Base-by-base conservation (phyloP, 805 yeast species). In the Wickerhamomyces subpelliculosus region DNA sequence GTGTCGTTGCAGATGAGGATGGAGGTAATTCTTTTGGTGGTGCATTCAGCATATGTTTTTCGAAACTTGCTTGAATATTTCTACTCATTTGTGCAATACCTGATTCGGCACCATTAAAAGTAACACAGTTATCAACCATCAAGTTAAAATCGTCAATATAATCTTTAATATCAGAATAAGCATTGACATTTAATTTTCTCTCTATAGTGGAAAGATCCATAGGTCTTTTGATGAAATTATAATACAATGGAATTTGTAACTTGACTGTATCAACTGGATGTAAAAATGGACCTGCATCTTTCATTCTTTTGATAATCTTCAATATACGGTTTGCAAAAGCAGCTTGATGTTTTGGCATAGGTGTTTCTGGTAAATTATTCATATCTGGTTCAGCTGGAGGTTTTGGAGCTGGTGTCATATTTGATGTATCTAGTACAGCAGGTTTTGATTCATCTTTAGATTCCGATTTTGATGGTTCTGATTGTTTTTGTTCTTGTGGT, bases 201-300 rank as follows among this genome's bases (percentile, higher is more conserved):
- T 93, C 98, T 47, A 93, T 84, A 2, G 97, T 87, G 4, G 89
- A 74, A 25, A 93, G 67, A 59, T 90, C 97, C 97, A 93, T 93
- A 28, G 98, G 98, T 52, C 81, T 70, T 46, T 75, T 71, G 52
- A 93, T 78, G 53, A 75, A 78, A 51, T 87, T 88, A 60, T 81
- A 86, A 60, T 93, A 93, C 46, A 84, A 78, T 4, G 98, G 98
- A 39, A 93, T 84, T 53, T 89, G 87, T 44, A 87, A 74, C 56
- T 85, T 87, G 35, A 83, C 80, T 4, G 75, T 84, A 58, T 93
- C 97, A 17, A 93, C 98, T 0, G 98, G 98, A 36, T 68, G 75
- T 32, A 86, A 56, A 56, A 93, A 93, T 2, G 97, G 97, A 13
- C 70, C 77, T 1, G 97, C 95, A 62, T 93, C 98, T 60, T 88